Base-by-base conservation (phyloP, 2,329 filamentous ascomycete species). In the Fusarium sp. region DNA sequence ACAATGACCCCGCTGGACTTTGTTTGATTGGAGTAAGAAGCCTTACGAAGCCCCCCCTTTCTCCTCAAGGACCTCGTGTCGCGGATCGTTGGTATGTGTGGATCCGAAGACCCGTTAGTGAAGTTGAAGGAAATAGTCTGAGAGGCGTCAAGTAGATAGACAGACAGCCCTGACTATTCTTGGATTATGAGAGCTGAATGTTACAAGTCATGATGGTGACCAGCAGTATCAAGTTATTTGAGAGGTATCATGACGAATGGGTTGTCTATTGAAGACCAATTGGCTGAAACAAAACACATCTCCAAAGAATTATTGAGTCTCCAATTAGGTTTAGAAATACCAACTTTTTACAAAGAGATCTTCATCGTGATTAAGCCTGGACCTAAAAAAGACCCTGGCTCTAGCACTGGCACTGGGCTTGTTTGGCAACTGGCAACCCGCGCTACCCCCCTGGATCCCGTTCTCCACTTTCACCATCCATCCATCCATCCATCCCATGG, bases 11-110 rank as follows among this genome's bases (percentile, higher is more conserved):
- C 70, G 67, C 65, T 30, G 49, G 31, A 31, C 31, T 18, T 41
- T 30, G 37, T 45, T 51, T 69, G 62, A 72, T 74, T 74, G 72
- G 68, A 62, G 40, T 42, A 10, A 13, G 16, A 36, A 37, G 54
- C 61, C n/a, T n/a, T n/a, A n/a, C n/a, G n/a, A n/a, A n/a, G n/a
- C n/a, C n/a, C n/a, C 70, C 71, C 70, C 70, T 74, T 72, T 65
- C 70, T 47, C 31, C 56, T 49, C 37, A 63, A 63, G 57, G 72
- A 59, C 63, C 66, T 74, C 72, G 72, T 74, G 71, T 71, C 64
- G 57, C 61, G 71, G 64, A 72, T 74, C 71, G 57, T 63, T 61
- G 55, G 59, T 56, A 55, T 60, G 69, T 62, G 59, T 69, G 62
- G 66, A 50, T 52, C 66, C 26, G 4, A 26, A 18, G 12, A 31